Base-by-base conservation (phyloP, 148 eudicot genomes). In the Rhododendron mucronatum region DNA sequence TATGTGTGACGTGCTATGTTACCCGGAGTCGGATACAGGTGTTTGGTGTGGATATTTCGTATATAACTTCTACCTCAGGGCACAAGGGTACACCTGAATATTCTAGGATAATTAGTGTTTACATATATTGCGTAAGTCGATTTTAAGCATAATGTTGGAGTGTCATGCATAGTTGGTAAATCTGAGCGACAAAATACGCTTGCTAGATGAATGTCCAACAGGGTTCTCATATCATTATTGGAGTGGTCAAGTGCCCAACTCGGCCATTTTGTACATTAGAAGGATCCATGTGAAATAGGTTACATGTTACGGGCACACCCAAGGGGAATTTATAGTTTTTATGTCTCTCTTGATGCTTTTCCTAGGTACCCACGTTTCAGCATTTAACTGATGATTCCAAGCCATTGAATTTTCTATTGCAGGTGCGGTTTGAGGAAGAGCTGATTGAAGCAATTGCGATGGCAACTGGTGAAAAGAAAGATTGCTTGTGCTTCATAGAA, bases 401-500 rank as follows among this genome's bases (percentile, higher is more conserved):
- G 30, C 11, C 28, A 9, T 20, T 13, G 55, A 57, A 35, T 82
- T 61, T 39, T 20, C 33, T 51, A 20, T 51, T 83, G 33, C 87
- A 94, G 96, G 98, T 94, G 3, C 65, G 76, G 39, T 88, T 85
- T 48, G 98, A 95, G 84, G 95, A 93, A 84, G 95, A 95, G 61
- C 96, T 94, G 0, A 80, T 91, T n/a, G 92, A 93, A 76, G 98
- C 98, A 18, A 92, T 95, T 12, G 86, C 85, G 28, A 93, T 89
- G 6, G 96, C 96, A 28, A 91, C 88, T 3, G 96, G 94, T 23
- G 87, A 84, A 2, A 91, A 92, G 91, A 88, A 91, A 80, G 98
- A 94, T 71, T 85, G 92, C 83, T 69, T 94, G 20, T 95, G 98
- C 88, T 93, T 94, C 91, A 93, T 95, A 33, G 98, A 95, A 84